These are phyloP conservation scores for Zoysia pacifica DNA, from an alignment of 176 grass and related monocot species.

Conservation along the genomic window DNA sequence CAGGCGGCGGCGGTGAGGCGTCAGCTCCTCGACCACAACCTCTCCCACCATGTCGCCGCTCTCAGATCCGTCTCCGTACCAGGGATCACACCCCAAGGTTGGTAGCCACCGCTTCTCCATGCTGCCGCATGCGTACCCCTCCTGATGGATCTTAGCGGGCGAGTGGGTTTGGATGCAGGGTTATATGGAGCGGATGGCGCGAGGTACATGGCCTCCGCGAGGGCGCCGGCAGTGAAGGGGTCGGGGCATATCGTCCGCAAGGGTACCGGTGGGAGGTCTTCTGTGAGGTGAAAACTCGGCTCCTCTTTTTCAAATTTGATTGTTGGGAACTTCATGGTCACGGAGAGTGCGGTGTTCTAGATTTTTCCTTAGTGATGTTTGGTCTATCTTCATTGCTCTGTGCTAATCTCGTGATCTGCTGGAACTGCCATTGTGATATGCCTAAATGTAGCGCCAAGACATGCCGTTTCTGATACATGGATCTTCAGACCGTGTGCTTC, in stretches of 20 bases:
- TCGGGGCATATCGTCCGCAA: constrained; percentile 76
- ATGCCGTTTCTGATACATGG: neutral
- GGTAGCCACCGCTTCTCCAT: neutral
- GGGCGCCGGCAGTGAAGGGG: constrained; percentile 67
- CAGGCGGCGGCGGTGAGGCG: constrained; percentile 53
- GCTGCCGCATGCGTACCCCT: neutral
- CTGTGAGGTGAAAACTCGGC: constrained; percentile 57
- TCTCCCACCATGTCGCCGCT: constrained; percentile 37
- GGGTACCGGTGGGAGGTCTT: constrained; percentile 89
- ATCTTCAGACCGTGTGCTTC: neutral
- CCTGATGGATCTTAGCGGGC: constrained; percentile 25
- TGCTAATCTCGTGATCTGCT: neutral
- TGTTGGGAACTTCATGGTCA: neutral
- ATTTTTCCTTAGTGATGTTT: neutral
- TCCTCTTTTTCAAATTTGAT: neutral
- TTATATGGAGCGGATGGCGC: constrained; percentile 53
- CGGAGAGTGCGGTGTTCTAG: neutral
- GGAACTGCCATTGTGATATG: neutral
- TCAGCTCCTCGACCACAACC: constrained; percentile 48
- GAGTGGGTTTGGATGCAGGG: constrained; percentile 24
- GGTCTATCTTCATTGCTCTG: neutral
- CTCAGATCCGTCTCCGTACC: constrained; percentile 47
- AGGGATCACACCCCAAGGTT: constrained; percentile 36
- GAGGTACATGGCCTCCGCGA: constrained; percentile 50
- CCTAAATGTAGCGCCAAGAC: neutral